phyloP scores from a whole-genome alignment of 2,329 filamentous ascomycete genomes.

The Neophaeococcomyces mojaviensis region DNA sequence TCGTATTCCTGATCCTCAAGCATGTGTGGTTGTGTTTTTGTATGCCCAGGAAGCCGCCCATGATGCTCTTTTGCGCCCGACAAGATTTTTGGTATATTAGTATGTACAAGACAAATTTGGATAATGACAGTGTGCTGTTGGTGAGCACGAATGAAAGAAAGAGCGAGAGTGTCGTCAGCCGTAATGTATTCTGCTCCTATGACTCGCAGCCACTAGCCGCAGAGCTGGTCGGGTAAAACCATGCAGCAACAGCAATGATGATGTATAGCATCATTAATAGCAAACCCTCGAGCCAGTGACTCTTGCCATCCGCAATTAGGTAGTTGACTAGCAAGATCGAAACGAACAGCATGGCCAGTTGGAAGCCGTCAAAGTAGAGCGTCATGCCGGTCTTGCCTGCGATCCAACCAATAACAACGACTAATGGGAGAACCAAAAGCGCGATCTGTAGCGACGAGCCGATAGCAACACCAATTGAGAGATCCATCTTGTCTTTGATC shows the following conservation, averaged over 20 bases:
- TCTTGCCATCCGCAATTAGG: constrained; percentile 54
- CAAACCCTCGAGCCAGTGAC: constrained; percentile 54
- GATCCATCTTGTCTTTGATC: constrained; percentile 61
- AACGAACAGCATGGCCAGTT: constrained; percentile 61
- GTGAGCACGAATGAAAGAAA: too few relatives aligned
- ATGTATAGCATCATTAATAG: constrained; percentile 54
- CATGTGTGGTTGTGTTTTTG: too few relatives aligned
- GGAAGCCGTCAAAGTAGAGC: constrained; percentile 79
- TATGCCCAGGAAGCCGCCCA: too few relatives aligned
- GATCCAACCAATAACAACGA: constrained; percentile 56
- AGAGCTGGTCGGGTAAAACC: constrained; percentile 14
- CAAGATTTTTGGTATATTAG: too few relatives aligned
- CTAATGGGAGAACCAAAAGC: constrained; percentile 53
- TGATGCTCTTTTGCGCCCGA: too few relatives aligned
- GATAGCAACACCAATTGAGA: constrained; percentile 60
- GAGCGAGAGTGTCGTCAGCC: too few relatives aligned
- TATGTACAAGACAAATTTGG: too few relatives aligned
- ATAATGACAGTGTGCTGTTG: too few relatives aligned
- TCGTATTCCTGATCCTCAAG: too few relatives aligned
- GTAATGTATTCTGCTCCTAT: too few relatives aligned
- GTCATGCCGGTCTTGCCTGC: constrained; percentile 56
- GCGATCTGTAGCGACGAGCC: constrained; percentile 60
- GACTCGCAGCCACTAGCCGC: constrained; percentile 3
- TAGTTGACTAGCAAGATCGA: constrained; percentile 51
- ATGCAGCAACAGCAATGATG: constrained; percentile 50